Percentiles rank a stretch among this genome's conserved stretches.
Evolutionary conservation across 371 early-diverging fungal species (phyloP).

Genomic region (Rhizomucor miehei): DNA sequence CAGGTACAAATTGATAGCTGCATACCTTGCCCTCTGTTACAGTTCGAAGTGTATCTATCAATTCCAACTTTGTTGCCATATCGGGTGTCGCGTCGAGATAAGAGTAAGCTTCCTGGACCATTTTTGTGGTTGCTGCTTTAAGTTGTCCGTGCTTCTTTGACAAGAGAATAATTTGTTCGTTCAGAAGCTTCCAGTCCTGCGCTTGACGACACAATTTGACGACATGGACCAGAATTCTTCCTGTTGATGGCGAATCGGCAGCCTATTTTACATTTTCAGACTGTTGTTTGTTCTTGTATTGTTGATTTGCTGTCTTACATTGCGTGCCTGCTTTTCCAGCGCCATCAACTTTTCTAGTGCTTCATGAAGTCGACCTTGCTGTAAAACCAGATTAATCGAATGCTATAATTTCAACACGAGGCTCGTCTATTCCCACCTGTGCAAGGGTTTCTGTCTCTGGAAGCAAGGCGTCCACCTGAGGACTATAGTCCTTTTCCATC

Average conservation of each 20-base stretch:
- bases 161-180: conserved; percentile 85
- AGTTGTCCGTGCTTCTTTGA: conserved; percentile 96
- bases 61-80: conserved; percentile 79
- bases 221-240: conserved; percentile 80
- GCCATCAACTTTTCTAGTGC: conserved; percentile 81
- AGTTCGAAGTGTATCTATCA: conserved; percentile 90
- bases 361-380: conserved; percentile 70
- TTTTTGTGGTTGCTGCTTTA: conserved; percentile 90
- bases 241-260: conserved; percentile 85
- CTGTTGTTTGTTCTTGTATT: background rate
- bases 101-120: conserved; percentile 93
- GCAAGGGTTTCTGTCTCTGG: conserved; percentile 77
- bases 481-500: conserved; percentile 91
- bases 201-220: conserved; percentile 74
- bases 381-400: background rate
- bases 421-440: conserved; percentile 41
- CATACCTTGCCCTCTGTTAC: conserved; percentile 96
- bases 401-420: background rate
- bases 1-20: background rate
- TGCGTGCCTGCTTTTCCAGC: conserved; percentile 89
- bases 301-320: conserved; percentile 46
- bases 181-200: conserved; percentile 83
- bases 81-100: conserved; percentile 84
- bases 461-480: conserved; percentile 72
- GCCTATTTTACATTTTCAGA: conserved; percentile 44